Evolutionary conservation across 768 basidiomycete genomes (phyloP).

Genomic region (Lentinula lateritia): DNA sequence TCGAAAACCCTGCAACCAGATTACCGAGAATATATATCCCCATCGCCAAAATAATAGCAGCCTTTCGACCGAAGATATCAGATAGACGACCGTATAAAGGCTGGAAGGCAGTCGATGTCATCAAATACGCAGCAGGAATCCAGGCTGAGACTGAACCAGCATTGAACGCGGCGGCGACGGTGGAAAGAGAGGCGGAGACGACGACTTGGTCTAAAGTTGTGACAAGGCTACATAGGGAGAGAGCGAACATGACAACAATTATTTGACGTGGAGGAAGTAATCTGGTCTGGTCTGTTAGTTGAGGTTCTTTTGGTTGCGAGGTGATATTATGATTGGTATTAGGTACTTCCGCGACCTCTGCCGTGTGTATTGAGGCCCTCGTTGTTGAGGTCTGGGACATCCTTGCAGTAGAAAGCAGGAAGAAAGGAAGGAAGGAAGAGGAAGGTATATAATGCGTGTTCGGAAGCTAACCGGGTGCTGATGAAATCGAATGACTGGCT

Average conservation of each 20-base stretch:
- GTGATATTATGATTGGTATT: not conserved
- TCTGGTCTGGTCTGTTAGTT: conserved; percentile 72
- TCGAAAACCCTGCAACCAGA: conserved; percentile 58
- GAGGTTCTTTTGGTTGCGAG: not conserved
- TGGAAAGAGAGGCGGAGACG: conserved; percentile 67
- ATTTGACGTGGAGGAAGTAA: conserved; percentile 62
- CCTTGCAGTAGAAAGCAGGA: not conserved
- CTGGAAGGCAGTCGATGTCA: conserved; percentile 57
- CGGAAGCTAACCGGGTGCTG: no score
- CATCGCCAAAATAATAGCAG: conserved; percentile 48
- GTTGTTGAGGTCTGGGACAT: not conserved
- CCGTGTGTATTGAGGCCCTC: not conserved
- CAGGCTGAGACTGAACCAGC: conserved; percentile 60
- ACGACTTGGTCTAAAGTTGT: conserved; percentile 51
- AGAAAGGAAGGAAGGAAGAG: no score
- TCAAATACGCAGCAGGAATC: conserved; percentile 69
- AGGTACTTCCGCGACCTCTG: not conserved
- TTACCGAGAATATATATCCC: conserved; percentile 60
- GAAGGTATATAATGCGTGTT: no score
- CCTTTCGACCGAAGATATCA: conserved; percentile 66
- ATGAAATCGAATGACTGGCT: no score
- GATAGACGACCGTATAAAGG: conserved; percentile 57
- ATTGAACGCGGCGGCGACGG: conserved; percentile 61
- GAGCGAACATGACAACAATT: conserved; percentile 53
- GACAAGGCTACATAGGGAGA: conserved; percentile 56